Percentiles rank a stretch among this genome's conserved stretches.
These are phyloP conservation scores for Alternaria rosae DNA, from an alignment of 2,329 filamentous ascomycete species.

Conservation along the genomic window DNA sequence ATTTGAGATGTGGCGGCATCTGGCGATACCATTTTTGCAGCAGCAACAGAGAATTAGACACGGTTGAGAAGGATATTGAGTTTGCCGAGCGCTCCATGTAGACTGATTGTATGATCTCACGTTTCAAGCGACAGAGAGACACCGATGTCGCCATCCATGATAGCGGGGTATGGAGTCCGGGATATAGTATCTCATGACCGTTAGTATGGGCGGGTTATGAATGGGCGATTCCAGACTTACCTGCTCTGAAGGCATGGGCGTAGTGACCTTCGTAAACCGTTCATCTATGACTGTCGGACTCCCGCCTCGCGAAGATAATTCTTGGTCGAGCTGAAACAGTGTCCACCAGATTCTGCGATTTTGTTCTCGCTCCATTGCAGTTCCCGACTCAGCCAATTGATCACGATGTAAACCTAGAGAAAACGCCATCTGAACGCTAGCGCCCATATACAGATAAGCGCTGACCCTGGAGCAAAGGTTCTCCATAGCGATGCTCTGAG, in stretches of 20 bases:
- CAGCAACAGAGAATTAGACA: constrained; percentile 41
- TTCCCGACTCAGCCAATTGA: constrained; percentile 37
- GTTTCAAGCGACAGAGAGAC: constrained; percentile 42
- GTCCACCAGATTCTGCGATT: constrained; percentile 51
- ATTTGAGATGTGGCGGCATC: constrained; percentile 44
- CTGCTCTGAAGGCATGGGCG: constrained; percentile 43
- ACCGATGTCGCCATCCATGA: constrained; percentile 43
- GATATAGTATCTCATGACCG: constrained; percentile 35
- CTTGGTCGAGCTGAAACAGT: constrained; percentile 45
- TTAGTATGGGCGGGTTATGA: constrained; percentile 2
- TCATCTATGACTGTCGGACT: constrained; percentile 47
- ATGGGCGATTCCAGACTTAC: constrained; percentile 17
- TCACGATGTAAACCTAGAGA: constrained; percentile 48
- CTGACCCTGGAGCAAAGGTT: constrained; percentile 46
- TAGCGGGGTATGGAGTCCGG: constrained; percentile 45
- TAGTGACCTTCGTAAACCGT: constrained; percentile 40
- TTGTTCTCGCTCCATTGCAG: constrained; percentile 41
- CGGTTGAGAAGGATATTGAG: constrained; percentile 44
- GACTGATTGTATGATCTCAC: constrained; percentile 45
- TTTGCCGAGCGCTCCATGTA: constrained; percentile 43
- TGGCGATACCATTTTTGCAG: constrained; percentile 44
- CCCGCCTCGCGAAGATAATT: constrained; percentile 46
- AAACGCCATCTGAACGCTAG: constrained; percentile 47
- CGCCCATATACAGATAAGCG: constrained; percentile 48
- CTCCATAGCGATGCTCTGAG: constrained; percentile 45